Base-by-base conservation (phyloP, 2,329 filamentous ascomycete species). In the Penicillium sp. region DNA sequence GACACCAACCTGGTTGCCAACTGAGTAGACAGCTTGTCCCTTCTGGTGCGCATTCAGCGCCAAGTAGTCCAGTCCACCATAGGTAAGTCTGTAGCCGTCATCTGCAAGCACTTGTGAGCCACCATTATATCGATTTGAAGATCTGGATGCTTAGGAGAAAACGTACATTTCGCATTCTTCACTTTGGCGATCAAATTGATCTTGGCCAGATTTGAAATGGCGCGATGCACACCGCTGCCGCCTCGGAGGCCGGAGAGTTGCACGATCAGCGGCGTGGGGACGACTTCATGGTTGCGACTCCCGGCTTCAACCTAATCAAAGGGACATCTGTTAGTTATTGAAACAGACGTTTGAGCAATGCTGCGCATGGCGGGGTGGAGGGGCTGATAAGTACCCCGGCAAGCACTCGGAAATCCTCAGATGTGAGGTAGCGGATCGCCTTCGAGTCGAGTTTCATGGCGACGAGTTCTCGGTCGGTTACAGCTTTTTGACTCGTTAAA, bases 51-150 rank as follows among this genome's bases (percentile, higher is more conserved):
- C 88, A 77, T 98, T 92, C 53, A 99, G 83, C 16, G 95, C 92
- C n/a, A 99, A 87, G 76, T 99, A 99, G 79, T 99, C 95, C 48
- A 98, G 87, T 2, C 95, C 95, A 68, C 95, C 95, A 73, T 99
- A 99, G 7, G 93, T 96, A 54, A 99, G 84, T 53, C 96, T 88
- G 78, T 99, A 99, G 60, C 95, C 95, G 70, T 99, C 95, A 78
- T 99, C 81, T 84, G 19, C 31, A 29, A 10, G 23, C 51, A 35
- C 21, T 16, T 33, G 52, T 65, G 46, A 58, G 60, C 21, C 43
- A 27, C 50, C 14, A 44, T 29, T 48, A 29, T 9, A 50, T 21
- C 37, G 23, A 19, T 43, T 16, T 19, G 19, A 25, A 11, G 23
- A 26, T 46, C 16, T 23, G 6, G 39, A 44, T 21, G 49, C n/a